Conservation (phyloP, 768 basidiomycete genomes). For the Rhizopogon roseolus region DNA sequence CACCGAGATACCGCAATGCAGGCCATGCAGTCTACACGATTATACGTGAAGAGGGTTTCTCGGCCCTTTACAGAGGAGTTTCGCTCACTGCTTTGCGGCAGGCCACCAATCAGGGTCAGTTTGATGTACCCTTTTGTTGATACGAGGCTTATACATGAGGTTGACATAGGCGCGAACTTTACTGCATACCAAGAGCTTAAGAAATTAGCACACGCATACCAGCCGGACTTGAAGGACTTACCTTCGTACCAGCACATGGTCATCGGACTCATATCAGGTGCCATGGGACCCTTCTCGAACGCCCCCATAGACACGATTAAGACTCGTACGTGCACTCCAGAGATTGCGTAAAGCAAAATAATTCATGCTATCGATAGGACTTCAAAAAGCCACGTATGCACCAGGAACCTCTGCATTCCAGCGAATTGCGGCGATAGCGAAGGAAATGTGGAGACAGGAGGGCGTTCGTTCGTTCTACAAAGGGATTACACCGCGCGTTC, state of each 20-base stretch:
- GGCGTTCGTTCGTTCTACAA: conserved; percentile 93
- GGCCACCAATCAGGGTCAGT: conserved; percentile 92
- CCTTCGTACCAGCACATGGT: conserved; percentile 96
- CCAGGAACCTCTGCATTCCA: conserved; percentile 75
- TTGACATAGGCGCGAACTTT: conserved; percentile 79
- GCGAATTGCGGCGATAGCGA: conserved; percentile 74
- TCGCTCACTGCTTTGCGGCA: conserved; percentile 90
- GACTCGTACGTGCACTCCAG: conserved; percentile 58
- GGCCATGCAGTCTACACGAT: conserved; percentile 96
- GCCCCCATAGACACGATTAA: conserved; percentile 95
- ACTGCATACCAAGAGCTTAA: conserved; percentile 98
- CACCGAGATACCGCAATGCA: conserved; percentile 92
- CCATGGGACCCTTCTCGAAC: conserved; percentile 98
- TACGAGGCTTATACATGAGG: background rate
- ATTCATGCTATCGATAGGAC: conserved; percentile 38
- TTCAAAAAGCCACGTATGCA: conserved; percentile 77
- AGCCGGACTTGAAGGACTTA: conserved; percentile 75
- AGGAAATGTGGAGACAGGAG: conserved; percentile 92
- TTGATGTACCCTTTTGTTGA: background rate
- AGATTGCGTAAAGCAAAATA: conserved; percentile 1
- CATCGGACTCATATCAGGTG: conserved; percentile 93
- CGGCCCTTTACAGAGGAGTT: conserved; percentile 88
- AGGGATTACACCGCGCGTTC: conserved; percentile 94
- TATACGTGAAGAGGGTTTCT: conserved; percentile 83
- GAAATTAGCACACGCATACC: conserved; percentile 68